These are phyloP conservation scores for Warburgia ugandensis DNA, from an alignment of 164 flowering plant species.

Conservation along the genomic window DNA sequence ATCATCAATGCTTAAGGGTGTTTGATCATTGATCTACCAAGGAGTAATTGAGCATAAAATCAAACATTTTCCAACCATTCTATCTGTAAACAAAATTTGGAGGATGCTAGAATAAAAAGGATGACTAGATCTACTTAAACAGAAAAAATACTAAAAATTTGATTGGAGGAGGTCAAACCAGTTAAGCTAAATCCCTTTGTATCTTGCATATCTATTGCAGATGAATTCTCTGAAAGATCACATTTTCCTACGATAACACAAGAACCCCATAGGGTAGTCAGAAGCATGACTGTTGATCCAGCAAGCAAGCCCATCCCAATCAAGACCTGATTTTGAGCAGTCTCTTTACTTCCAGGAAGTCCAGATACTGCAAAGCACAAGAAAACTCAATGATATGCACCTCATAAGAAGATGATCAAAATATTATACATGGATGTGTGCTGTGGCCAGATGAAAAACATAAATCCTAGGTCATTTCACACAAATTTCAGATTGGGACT, in stretches of 20 bases:
- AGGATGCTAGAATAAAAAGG: too few relatives aligned
- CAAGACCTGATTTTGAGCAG: constrained; percentile 84
- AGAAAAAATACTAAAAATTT: background rate
- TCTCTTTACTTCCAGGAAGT: constrained; percentile 61
- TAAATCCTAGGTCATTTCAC: too few relatives aligned
- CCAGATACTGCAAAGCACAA: constrained; percentile 65
- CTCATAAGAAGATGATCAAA: too few relatives aligned
- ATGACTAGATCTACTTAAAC: background rate
- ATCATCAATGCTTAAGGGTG: too few relatives aligned
- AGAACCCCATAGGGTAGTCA: constrained; percentile 84
- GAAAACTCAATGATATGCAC: background rate
- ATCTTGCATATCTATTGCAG: constrained; percentile 27
- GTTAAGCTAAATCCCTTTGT: constrained; percentile 44
- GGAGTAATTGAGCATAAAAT: too few relatives aligned
- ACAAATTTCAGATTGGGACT: too few relatives aligned
- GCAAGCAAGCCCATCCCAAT: constrained; percentile 98
- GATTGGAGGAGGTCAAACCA: constrained; percentile 28
- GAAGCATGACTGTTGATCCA: constrained; percentile 95
- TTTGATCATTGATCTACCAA: too few relatives aligned
- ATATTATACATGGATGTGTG: too few relatives aligned
- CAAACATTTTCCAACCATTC: too few relatives aligned
- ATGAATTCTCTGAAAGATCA: constrained; percentile 39
- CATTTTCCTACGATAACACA: constrained; percentile 82
- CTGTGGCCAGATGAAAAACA: too few relatives aligned
- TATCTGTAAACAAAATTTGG: too few relatives aligned